Evolutionary conservation across 2,329 filamentous ascomycete species (phyloP), one percentile per base, ranked within the genome.

Genomic region (Diplodia mutila): DNA sequence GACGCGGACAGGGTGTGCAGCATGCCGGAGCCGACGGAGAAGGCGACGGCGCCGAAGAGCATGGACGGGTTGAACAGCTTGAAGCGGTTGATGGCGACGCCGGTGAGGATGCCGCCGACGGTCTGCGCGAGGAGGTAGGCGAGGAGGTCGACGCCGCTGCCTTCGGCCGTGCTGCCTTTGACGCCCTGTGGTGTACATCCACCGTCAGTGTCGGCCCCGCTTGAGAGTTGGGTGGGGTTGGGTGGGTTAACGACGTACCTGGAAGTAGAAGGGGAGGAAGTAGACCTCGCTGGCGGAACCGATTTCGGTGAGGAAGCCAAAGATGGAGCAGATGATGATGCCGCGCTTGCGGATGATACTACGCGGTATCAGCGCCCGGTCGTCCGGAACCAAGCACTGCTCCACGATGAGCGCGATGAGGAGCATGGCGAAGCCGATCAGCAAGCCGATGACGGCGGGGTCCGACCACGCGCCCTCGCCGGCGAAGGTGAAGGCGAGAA

Each of bases 311-410:
- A 59, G 21, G 21, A 59, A 59, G 3, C 54, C 54, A 14, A 59
- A 59, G 6, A 59, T 46, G 21, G 54, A 59, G 37, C 54, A 59
- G 3, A 59, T 59, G n/a, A 59, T 59, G 21, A 59, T 59, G 37
- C 54, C 54, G 16, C 37, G 37, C 23, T 59, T 59, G 34, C 25
- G 25, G 4, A 59, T 59, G 54, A 59, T 59, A 14, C 54, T 59
- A 4, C 54, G 54, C 16, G 54, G 54, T 2, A 59, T 25, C 3
- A 59, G 12, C 0, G 54, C 54, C 8, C 54, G 18, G 21, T 16
- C 14, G 14, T 59, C 54, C 1, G 54, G 34, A 7, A 59, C 37
- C 2, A 59, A 23, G 3, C 29, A 18, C 54, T 59, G 54, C 14
- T 59, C 54, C 4, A 59, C 21, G 3, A 59, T 21, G 2, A 59